These are phyloP conservation scores for Gastroboletus turbinatus DNA, from an alignment of 1,284 basidiomycete genomes.

Conservation along the genomic window DNA sequence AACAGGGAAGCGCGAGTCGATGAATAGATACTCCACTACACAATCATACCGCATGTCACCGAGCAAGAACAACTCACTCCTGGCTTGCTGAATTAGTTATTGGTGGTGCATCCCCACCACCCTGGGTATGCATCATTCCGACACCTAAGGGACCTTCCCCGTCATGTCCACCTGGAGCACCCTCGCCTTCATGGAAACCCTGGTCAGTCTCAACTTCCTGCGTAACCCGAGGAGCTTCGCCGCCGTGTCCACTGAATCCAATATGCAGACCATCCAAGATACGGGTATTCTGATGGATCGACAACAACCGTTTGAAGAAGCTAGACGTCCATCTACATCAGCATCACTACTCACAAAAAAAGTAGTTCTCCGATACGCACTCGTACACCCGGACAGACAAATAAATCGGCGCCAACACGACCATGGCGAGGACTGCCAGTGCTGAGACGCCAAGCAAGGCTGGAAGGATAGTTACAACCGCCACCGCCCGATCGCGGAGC, in stretches of 20 bases:
- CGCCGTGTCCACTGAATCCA: neutral
- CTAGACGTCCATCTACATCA: slow-evolving; percentile 13
- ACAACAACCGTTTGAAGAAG: neutral
- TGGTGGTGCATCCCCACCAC: neutral
- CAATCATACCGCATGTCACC: neutral
- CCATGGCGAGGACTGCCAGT: slow-evolving; percentile 12
- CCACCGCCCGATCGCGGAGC: slow-evolving; percentile 4
- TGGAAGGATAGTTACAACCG: slow-evolving; percentile 11
- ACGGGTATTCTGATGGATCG: slow-evolving; percentile 2
- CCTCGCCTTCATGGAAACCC: neutral
- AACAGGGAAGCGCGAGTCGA: neutral
- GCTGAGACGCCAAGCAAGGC: slow-evolving; percentile 17
- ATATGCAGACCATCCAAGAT: slow-evolving; percentile 3
- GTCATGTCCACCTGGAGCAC: neutral
- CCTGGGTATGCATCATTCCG: neutral
- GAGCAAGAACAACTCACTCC: neutral
- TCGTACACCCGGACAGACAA: slow-evolving; percentile 7
- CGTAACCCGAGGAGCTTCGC: neutral
- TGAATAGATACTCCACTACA: neutral
- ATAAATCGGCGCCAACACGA: slow-evolving; percentile 6
- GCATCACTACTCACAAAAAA: neutral
- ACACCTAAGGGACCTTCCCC: neutral
- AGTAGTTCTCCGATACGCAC: slow-evolving; percentile 15
- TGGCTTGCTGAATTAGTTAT: neutral
- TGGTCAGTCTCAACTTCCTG: neutral